Conservation (phyloP, 257 asterid genomes). For the Sherardia arvensis region DNA sequence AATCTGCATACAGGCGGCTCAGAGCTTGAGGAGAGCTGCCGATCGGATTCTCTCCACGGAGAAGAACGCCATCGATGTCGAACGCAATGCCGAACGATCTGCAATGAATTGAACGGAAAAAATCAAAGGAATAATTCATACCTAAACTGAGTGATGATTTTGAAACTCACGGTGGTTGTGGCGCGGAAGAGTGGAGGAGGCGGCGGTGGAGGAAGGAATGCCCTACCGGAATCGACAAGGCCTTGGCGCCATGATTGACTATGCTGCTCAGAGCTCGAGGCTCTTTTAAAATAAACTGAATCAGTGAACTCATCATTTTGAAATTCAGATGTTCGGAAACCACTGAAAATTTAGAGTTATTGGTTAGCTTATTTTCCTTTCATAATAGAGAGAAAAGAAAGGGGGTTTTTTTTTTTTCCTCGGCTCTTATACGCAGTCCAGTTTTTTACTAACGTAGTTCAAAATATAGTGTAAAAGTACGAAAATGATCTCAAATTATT, state of each 20-base stretch:
- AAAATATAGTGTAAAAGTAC: too few relatives aligned
- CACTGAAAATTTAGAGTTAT: neutral
- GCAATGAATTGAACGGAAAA: constrained; percentile 3
- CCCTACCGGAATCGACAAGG: constrained; percentile 1
- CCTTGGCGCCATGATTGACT: neutral
- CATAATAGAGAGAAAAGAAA: neutral
- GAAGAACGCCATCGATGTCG: constrained; percentile 92
- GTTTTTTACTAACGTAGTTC: too few relatives aligned
- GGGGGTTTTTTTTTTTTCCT: neutral
- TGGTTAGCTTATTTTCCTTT: too few relatives aligned
- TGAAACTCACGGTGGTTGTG: constrained; percentile 12
- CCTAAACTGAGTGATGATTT: neutral
- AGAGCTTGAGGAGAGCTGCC: constrained; percentile 83
- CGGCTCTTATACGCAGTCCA: too few relatives aligned
- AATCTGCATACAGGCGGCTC: constrained; percentile 52
- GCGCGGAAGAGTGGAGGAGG: neutral
- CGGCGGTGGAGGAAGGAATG: constrained; percentile 3
- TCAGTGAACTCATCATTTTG: constrained; percentile 13
- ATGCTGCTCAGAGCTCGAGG: neutral
- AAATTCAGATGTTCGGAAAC: neutral
- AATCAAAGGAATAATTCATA: neutral
- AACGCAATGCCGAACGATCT: constrained; percentile 76
- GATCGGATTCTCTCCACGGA: constrained; percentile 63
- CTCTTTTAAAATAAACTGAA: constrained; percentile 6
- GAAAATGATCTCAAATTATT: too few relatives aligned